Percentiles rank a stretch among this genome's conserved stretches.
These are phyloP conservation scores for Wickerhamomyces hampshirensis DNA, from an alignment of 805 yeast genomes.

Conservation along the genomic window DNA sequence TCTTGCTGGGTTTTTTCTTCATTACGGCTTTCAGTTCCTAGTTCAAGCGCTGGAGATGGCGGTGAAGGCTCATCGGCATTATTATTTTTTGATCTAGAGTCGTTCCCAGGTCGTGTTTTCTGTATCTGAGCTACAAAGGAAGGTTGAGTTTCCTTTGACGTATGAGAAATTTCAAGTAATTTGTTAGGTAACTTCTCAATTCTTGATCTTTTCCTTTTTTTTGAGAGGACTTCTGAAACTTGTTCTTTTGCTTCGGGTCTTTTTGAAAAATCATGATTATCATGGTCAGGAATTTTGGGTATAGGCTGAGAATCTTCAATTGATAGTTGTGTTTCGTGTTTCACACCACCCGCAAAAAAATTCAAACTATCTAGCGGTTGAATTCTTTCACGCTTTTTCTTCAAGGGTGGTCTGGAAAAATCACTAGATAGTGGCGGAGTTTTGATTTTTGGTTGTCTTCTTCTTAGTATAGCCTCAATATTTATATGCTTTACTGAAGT, in stretches of 20 bases:
- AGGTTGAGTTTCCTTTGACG: background rate
- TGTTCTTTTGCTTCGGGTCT: too few relatives aligned
- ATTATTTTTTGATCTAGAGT: too few relatives aligned
- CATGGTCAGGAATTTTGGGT: background rate
- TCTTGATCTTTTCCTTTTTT: conserved; percentile 3
- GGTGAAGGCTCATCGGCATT: too few relatives aligned
- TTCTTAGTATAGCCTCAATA: conserved; percentile 6
- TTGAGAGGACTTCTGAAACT: background rate
- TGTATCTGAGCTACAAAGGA: background rate
- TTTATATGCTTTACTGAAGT: conserved; percentile 21
- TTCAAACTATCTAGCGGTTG: conserved; percentile 31
- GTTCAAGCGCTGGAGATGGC: too few relatives aligned
- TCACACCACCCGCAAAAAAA: conserved; percentile 36
- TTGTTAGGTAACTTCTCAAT: background rate
- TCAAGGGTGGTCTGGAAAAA: conserved; percentile 5
- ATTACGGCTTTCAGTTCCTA: too few relatives aligned
- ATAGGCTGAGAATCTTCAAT: background rate
- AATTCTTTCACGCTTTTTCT: conserved; percentile 17
- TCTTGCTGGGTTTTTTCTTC: too few relatives aligned
- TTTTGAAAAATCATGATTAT: too few relatives aligned
- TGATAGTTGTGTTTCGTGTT: conserved; percentile 3
- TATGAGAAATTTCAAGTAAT: background rate
- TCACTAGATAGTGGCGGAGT: conserved; percentile 1
- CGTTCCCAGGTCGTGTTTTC: background rate
- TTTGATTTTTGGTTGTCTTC: conserved; percentile 8